Evolutionary conservation across 1,284 basidiomycete genomes (phyloP).

Genomic region (Clitocybe nebularis): DNA sequence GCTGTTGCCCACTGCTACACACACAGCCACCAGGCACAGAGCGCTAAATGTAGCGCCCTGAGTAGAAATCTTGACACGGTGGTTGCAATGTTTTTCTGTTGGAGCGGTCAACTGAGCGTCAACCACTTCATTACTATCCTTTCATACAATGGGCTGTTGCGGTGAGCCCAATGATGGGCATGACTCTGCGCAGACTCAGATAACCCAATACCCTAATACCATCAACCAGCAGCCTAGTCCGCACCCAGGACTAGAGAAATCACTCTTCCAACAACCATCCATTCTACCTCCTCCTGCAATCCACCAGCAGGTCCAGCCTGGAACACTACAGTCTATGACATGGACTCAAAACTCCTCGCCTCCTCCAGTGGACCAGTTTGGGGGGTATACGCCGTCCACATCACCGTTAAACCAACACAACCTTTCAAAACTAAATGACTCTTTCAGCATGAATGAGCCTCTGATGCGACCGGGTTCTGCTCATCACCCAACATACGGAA

Average conservation of each 20-base stretch:
- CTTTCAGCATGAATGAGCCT: constrained; percentile 19
- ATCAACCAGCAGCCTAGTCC: constrained; percentile 47
- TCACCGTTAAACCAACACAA: constrained; percentile 19
- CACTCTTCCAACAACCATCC: constrained; percentile 34
- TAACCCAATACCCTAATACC: constrained; percentile 18
- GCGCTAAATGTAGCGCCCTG: no score
- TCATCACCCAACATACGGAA: constrained; percentile 28
- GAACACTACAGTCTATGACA: constrained; percentile 16
- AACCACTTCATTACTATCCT: background rate
- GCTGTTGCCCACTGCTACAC: background rate
- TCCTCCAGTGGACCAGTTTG: constrained; percentile 22
- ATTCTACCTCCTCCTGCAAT: constrained; percentile 42
- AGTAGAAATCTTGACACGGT: no score
- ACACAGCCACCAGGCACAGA: constrained; percentile 21
- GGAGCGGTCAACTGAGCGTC: no score
- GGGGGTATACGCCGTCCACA: constrained; percentile 10
- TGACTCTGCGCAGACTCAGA: constrained; percentile 29
- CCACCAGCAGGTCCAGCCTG: constrained; percentile 27
- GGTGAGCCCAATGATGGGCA: constrained; percentile 36
- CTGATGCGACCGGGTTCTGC: constrained; percentile 33
- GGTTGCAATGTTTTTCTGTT: no score
- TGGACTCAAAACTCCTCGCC: constrained; percentile 32
- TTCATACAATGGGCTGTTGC: constrained; percentile 52
- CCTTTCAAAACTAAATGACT: constrained; percentile 21
- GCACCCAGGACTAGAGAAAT: constrained; percentile 36